A percentile compares a stretch with the other conserved stretches of the same genome.
These are phyloP conservation scores for Cochlearia excelsa DNA, from an alignment of 345 rosid genomes.

Conservation along the genomic window DNA sequence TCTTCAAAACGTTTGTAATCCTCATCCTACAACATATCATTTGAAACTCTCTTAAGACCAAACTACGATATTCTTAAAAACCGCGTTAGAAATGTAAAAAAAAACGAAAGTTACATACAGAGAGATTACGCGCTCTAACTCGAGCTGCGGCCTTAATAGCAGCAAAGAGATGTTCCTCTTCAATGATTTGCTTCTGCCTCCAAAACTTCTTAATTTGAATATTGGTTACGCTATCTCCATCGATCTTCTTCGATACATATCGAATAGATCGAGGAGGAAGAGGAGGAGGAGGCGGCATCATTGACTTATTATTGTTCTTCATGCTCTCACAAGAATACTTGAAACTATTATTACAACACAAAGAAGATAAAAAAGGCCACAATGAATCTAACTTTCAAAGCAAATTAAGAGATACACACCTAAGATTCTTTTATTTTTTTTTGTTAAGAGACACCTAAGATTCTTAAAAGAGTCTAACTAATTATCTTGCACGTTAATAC, in stretches of 20 bases:
- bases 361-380: no score
- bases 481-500: no score
- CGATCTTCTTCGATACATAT: slow-evolving; percentile 40
- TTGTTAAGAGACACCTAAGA: no score
- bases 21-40: slow-evolving; percentile 45
- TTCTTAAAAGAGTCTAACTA: no score
- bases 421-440: no score
- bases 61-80: slow-evolving; percentile 1
- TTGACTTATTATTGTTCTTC: slow-evolving; percentile 21
- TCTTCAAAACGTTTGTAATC: slow-evolving; percentile 60
- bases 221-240: slow-evolving; percentile 57
- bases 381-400: no score
- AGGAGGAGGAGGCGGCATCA: slow-evolving; percentile 44
- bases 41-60: not conserved
- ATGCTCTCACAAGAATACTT: no score
- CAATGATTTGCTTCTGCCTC: slow-evolving; percentile 62
- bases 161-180: slow-evolving; percentile 85
- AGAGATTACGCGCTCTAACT: slow-evolving; percentile 65
- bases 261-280: slow-evolving; percentile 49
- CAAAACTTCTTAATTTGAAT: slow-evolving; percentile 77
- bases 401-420: no score
- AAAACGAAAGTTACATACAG: slow-evolving; percentile 42
- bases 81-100: slow-evolving; percentile 10
- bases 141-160: slow-evolving; percentile 91
- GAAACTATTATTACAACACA: no score